These are phyloP conservation scores for Wickerhamomyces ciferrii DNA, from an alignment of 805 yeast genomes.

Conservation along the genomic window DNA sequence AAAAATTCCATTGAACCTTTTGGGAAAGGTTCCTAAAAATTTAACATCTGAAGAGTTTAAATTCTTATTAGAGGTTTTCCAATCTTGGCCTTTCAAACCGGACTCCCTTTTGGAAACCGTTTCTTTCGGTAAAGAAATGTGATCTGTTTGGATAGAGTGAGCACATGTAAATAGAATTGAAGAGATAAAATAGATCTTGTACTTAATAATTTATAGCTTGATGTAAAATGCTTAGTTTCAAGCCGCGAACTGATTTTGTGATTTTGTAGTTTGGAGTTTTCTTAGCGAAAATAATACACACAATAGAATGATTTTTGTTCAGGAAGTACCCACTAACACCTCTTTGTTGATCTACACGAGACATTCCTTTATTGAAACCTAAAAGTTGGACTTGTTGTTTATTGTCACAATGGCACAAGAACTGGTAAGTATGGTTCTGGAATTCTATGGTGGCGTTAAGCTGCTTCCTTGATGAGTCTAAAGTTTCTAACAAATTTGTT, in stretches of 20 bases:
- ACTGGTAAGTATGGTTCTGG: not conserved
- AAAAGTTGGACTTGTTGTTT: too few relatives aligned
- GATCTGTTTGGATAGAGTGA: not conserved
- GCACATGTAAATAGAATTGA: too few relatives aligned
- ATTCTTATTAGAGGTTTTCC: constrained; percentile 45
- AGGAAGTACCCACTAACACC: not conserved
- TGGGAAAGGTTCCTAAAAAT: constrained; percentile 40
- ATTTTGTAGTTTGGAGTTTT: not conserved
- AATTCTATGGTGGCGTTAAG: too few relatives aligned
- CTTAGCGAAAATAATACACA: not conserved
- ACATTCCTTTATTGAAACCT: not conserved
- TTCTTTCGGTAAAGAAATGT: not conserved
- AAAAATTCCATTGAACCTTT: constrained; percentile 29
- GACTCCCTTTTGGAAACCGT: constrained; percentile 7
- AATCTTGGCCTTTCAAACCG: constrained; percentile 87
- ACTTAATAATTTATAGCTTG: not conserved
- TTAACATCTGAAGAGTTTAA: constrained; percentile 53
- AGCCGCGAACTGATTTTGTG: not conserved
- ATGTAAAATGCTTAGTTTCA: too few relatives aligned
- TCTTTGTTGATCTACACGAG: not conserved
- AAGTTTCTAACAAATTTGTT: not conserved
- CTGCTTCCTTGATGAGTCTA: too few relatives aligned
- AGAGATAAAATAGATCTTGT: too few relatives aligned
- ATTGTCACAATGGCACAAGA: not conserved
- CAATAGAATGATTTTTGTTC: not conserved